Percentiles rank a stretch among this genome's conserved stretches.
Evolutionary conservation across 768 basidiomycete species (phyloP).

Genomic region (Kwoniella bestiolae): DNA sequence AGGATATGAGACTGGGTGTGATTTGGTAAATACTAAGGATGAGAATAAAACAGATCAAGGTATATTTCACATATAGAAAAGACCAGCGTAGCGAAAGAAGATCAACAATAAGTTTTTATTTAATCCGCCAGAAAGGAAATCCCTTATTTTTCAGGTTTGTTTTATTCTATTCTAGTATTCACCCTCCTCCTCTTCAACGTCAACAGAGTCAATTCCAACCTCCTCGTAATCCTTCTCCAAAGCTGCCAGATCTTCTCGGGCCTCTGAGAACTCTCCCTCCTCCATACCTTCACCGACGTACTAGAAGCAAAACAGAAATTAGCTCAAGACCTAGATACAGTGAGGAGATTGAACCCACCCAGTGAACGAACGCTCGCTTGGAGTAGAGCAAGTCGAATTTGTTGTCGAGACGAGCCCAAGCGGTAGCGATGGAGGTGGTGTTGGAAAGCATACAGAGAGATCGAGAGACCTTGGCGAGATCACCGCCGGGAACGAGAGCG

Average conservation of each 20-base stretch:
- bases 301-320: constrained; percentile 61
- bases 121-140: constrained; percentile 1
- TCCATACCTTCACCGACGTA: constrained; percentile 99
- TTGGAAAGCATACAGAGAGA: constrained; percentile 98
- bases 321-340: constrained; percentile 63
- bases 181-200: constrained; percentile 57
- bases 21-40: no score
- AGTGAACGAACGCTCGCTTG: constrained; percentile 63
- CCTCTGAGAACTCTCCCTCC: constrained; percentile 98
- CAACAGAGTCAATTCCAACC: constrained; percentile 59
- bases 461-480: constrained; percentile 89
- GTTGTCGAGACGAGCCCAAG: constrained; percentile 92
- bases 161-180: constrained; percentile 52
- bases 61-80: no score
- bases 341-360: constrained; percentile 43
- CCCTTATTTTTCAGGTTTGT: constrained; percentile 1
- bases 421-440: constrained; percentile 72
- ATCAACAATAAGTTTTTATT: not conserved
- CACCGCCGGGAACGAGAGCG: constrained; percentile 87
- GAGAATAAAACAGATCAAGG: no score
- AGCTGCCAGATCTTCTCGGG: constrained; percentile 95
- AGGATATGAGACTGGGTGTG: not conserved
- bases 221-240: constrained; percentile 74
- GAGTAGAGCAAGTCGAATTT: constrained; percentile 99
- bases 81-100: not conserved